Conservation (phyloP, 1,284 basidiomycete genomes). For the Marasmius oreades region DNA sequence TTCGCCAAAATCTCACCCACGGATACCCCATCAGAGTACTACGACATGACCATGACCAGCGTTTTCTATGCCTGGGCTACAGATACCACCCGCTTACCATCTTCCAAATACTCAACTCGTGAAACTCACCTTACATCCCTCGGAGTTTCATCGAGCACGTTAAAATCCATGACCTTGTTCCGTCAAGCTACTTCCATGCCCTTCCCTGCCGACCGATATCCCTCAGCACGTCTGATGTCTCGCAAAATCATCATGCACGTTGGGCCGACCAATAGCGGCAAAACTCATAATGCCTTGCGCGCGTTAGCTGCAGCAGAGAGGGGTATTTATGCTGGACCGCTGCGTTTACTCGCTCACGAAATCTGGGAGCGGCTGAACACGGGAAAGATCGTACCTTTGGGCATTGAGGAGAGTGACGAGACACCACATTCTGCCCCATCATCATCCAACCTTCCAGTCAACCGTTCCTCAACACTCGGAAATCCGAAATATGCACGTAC, state of each 20-base stretch:
- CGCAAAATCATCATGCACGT: conserved; percentile 93
- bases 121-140: not conserved
- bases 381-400: conserved; percentile 76
- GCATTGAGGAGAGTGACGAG: conserved; percentile 34
- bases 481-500: conserved; percentile 52
- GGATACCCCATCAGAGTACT: conserved; percentile 10
- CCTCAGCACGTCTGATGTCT: conserved; percentile 41
- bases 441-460: not conserved
- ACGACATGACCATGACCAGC: conserved; percentile 33
- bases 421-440: conserved; percentile 28
- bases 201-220: conserved; percentile 37
- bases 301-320: conserved; percentile 74
- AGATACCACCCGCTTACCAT: conserved; percentile 23
- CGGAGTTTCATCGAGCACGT: conserved; percentile 4
- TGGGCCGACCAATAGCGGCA: conserved; percentile 96
- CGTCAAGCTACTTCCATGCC: conserved; percentile 18
- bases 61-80: conserved; percentile 52
- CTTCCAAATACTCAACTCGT: not conserved
- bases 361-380: conserved; percentile 91
- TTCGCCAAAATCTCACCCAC: conserved; percentile 24
- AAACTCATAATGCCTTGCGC: conserved; percentile 91
- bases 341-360: conserved; percentile 93
- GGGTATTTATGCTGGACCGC: conserved; percentile 89
- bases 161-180: conserved; percentile 25
- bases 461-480: conserved; percentile 20